These are phyloP conservation scores for Pyrenula aspistea DNA, from an alignment of 495 filamentous ascomycete genomes.

Conservation along the genomic window DNA sequence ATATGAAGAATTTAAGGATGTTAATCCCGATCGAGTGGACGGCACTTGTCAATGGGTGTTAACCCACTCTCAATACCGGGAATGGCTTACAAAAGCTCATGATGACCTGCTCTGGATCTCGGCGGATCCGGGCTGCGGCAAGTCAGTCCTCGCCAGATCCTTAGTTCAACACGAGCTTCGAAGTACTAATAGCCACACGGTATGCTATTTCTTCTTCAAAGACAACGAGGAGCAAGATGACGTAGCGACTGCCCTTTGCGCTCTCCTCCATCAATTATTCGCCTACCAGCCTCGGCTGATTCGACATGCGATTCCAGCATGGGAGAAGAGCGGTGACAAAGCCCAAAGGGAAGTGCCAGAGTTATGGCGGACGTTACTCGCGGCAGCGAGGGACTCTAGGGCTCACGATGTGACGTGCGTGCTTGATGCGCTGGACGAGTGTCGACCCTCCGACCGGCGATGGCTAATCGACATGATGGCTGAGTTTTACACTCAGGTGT, in stretches of 20 bases:
- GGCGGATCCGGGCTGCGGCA: conserved; percentile 31
- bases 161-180: conserved; percentile 18
- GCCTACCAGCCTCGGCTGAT: conserved; percentile 13
- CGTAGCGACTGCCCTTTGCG: conserved; percentile 19
- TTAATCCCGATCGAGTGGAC: conserved; percentile 13
- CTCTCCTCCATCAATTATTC: conserved; percentile 31
- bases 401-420: conserved; percentile 18
- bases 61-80: conserved; percentile 15
- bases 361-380: conserved; percentile 21
- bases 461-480: conserved; percentile 14
- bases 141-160: conserved; percentile 27
- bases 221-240: conserved; percentile 23
- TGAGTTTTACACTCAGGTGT: conserved; percentile 1
- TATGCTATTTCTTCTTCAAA: conserved; percentile 38
- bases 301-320: conserved; percentile 13
- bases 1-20: conserved; percentile 17
- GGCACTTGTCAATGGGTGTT: conserved; percentile 16
- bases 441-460: conserved; percentile 8
- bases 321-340: conserved; percentile 13
- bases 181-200: background rate
- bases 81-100: conserved; percentile 13
- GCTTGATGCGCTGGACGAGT: conserved; percentile 32
- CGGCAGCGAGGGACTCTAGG: conserved; percentile 7
- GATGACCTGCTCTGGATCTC: conserved; percentile 30
- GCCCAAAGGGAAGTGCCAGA: conserved; percentile 12